phyloP scores from a whole-genome alignment of 129 eudicot genomes.

The Artemisia annua region DNA sequence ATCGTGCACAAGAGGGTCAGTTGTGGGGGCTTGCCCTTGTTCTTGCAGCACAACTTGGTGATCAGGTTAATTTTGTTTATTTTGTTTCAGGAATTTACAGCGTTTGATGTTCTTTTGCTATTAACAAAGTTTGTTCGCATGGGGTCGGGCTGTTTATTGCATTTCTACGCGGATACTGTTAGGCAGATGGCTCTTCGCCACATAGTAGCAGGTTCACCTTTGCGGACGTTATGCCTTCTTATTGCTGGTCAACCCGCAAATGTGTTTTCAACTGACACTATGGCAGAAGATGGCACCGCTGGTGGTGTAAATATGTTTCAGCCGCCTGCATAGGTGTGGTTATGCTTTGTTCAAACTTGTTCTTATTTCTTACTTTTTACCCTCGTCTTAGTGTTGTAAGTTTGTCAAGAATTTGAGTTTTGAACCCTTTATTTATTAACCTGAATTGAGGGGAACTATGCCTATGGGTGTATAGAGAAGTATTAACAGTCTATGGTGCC shows the following conservation, averaged over 20 bases:
- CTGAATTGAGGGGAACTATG: too few species aligned
- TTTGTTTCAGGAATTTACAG: neutral
- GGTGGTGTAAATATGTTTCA: constrained; percentile 45
- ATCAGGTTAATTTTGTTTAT: constrained; percentile 57
- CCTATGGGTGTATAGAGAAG: too few species aligned
- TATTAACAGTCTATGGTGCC: neutral
- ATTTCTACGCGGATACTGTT: constrained; percentile 87
- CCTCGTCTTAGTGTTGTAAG: too few species aligned
- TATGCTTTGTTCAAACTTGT: constrained; percentile 4
- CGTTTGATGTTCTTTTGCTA: constrained; percentile 4
- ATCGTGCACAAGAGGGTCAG: constrained; percentile 86
- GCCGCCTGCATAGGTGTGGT: constrained; percentile 60
- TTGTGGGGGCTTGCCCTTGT: constrained; percentile 90
- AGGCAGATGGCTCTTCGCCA: constrained; percentile 89
- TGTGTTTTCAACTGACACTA: constrained; percentile 60
- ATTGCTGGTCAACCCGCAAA: constrained; percentile 94
- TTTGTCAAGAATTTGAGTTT: too few species aligned
- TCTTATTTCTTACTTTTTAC: too few species aligned
- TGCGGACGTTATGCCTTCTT: constrained; percentile 91
- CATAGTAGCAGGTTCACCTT: constrained; percentile 86
- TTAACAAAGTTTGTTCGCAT: constrained; percentile 7
- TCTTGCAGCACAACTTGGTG: constrained; percentile 95
- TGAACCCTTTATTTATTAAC: too few species aligned
- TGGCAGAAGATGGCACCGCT: constrained; percentile 37
- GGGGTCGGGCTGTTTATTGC: constrained; percentile 36